Base-by-base conservation (phyloP, 164 flowering plant genomes). In the Macadamia integrifolia region DNA sequence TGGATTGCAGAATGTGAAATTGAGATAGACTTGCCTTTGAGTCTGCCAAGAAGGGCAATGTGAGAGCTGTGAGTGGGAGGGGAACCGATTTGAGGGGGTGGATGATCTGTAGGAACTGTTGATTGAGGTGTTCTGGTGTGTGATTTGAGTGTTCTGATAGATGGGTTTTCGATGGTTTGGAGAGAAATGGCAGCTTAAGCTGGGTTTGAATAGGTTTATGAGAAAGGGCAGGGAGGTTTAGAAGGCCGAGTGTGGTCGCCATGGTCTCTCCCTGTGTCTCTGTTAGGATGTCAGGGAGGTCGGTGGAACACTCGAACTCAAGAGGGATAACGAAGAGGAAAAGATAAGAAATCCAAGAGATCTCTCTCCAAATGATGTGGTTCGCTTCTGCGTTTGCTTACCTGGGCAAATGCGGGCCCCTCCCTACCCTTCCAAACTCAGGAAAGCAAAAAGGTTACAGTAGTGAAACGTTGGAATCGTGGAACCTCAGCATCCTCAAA, bases 1-100 rank as follows among this genome's bases (percentile, higher is more conserved):
- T n/a, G 29, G 10, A 62, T 52, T 61, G 13, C n/a, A 52, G 55
- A 18, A 61, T 9, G 12, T 13, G 55, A 50, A 5, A 15, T 15
- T 9, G 50, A 46, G 50, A 46, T 55, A 7, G 32, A 65, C 69
- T 76, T 77, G 69, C 92, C 89, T 83, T 59, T 6, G 88, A 53
- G 62, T 77, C 82, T 3, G 84, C 53, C 6, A 90, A 70, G 83
- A 88, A 84, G 30, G 91, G 92, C 56, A 88, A 76, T 70, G 98
- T 32, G 76, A 86, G 43, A 7, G 89, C 79, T 1, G 86, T 53
- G 52, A 85, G 78, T 58, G 91, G 84, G 57, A 87, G 79, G 58
- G 89, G 35, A 60, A 77, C 72, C 5, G 81, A 69, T 59, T 71
- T 79, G 6, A 85, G 72, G 1, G 66, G 73, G 28, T 74, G 68